Base-by-base conservation (phyloP, 1,139 yeast species). In the Candida sanyaensis region DNA sequence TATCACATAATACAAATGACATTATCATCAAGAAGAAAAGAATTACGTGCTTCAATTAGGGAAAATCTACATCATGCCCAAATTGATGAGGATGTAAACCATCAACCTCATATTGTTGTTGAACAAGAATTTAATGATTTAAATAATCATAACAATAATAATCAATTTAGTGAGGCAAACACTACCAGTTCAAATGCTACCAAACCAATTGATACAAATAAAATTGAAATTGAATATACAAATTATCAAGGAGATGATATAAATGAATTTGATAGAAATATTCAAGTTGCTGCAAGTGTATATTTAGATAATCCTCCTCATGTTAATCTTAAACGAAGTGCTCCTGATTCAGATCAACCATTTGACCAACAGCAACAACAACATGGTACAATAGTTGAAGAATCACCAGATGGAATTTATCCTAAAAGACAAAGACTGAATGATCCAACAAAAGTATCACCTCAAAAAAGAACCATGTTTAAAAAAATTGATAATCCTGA, bases 391-490 rank as follows among this genome's bases (percentile, higher is more conserved):
- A 17, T 17, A 17, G 21, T 17, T 17, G 21, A 17, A 17, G 21
- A 17, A 2, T 17, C 21, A 17, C 21, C 21, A 3, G 29, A 17
- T 28, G 24, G 6, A 11, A 29, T 13, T 10, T 29, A 26, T 17
- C n/a, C 39, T 17, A 30, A 13, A 34, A 33, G 34, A 24, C 29
- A 39, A 40, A 17, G 34, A 41, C 28, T 42, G 44, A 29, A 40
- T 27, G 32, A 34, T 28, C 42, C 41, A 29, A 38, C 33, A n/a
- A 31, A 28, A 17, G 28, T 41, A 8, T 39, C 50, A 5, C 51
- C 51, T 21, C 56, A 54, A 43, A 54, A 49, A 32, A 44, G 56
- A 43, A 54, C 56, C 5, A 54, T 52, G 26, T 54, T 52, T 37
- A 54, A 52, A 37, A 34, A 41, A 12, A 41, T 51, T 13, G 56